Percentiles rank a stretch among this genome's conserved stretches.
Conservation (phyloP, 345 rosid species). For the Arabidopsis arenosa region DNA sequence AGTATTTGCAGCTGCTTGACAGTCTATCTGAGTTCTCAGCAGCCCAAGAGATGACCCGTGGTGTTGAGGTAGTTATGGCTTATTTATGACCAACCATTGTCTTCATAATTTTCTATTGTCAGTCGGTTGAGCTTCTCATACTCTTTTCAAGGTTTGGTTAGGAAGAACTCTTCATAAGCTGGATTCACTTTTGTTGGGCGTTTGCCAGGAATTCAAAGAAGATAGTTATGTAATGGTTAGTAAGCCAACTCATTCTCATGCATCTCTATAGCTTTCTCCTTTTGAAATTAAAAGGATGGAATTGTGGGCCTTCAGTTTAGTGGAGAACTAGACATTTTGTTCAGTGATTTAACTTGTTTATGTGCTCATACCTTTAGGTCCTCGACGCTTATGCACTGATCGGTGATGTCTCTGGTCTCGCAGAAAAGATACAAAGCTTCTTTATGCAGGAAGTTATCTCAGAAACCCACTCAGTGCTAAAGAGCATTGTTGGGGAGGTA, state of each 20-base stretch:
- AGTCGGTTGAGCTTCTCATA: slow-evolving; percentile 32
- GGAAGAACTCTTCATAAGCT: slow-evolving; percentile 95
- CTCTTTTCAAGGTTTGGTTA: slow-evolving; percentile 82
- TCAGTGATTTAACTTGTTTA: slow-evolving; percentile 25
- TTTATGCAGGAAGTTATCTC: slow-evolving; percentile 98
- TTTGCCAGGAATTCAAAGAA: slow-evolving; percentile 93
- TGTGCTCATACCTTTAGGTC: slow-evolving; percentile 61
- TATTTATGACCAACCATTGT: slow-evolving; percentile 18
- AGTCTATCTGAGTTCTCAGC: slow-evolving; percentile 87
- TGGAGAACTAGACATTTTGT: neutral
- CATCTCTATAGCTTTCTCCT: slow-evolving; percentile 27
- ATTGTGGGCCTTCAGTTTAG: slow-evolving; percentile 13
- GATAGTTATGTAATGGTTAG: slow-evolving; percentile 88
- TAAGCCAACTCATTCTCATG: slow-evolving; percentile 40
- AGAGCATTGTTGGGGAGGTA: slow-evolving; percentile 85
- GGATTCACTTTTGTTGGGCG: slow-evolving; percentile 91
- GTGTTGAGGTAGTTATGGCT: slow-evolving; percentile 77
- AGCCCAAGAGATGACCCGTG: slow-evolving; percentile 91
- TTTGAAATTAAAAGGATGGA: neutral
- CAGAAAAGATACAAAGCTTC: slow-evolving; percentile 97
- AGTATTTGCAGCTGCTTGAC: slow-evolving; percentile 93
- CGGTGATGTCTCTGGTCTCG: slow-evolving; percentile 96
- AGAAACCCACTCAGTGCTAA: slow-evolving; percentile 82
- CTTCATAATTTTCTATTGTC: slow-evolving; percentile 21
- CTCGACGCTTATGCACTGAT: slow-evolving; percentile 98